phyloP scores from a whole-genome alignment of 2,329 filamentous ascomycete species.

The Fusarium beomiforme region DNA sequence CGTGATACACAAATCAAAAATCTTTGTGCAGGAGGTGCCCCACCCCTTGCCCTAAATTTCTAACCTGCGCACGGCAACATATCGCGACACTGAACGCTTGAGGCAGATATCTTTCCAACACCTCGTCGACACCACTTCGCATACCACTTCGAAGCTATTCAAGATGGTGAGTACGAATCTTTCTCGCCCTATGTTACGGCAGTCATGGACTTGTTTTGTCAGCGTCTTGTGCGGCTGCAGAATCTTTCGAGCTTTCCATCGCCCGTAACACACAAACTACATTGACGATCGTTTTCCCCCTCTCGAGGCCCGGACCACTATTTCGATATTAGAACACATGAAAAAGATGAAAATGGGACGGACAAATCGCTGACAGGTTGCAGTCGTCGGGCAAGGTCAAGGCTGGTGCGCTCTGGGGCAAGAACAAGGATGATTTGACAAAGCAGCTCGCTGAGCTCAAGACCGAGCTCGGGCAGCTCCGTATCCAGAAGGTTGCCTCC shows the following conservation, averaged over 20 bases:
- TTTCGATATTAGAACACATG: slow-evolving; percentile 27
- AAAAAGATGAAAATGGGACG: slow-evolving; percentile 18
- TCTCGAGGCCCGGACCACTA: slow-evolving; percentile 20
- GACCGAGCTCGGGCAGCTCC: slow-evolving; percentile 94
- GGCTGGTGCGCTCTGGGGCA: slow-evolving; percentile 95
- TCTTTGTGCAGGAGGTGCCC: slow-evolving; percentile 30
- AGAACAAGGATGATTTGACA: slow-evolving; percentile 98
- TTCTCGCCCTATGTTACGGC: slow-evolving; percentile 23
- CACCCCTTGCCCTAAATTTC: slow-evolving; percentile 46
- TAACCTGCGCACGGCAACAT: slow-evolving; percentile 51
- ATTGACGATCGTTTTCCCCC: slow-evolving; percentile 33
- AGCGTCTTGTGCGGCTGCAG: slow-evolving; percentile 19
- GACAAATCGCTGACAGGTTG: slow-evolving; percentile 46
- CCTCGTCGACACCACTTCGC: slow-evolving; percentile 54
- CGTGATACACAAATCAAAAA: slow-evolving; percentile 48
- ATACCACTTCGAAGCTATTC: slow-evolving; percentile 55
- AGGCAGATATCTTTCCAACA: slow-evolving; percentile 49
- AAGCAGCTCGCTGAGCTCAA: slow-evolving; percentile 96
- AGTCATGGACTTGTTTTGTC: slow-evolving; percentile 30
- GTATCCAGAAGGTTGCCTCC: slow-evolving; percentile 98
- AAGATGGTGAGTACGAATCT: slow-evolving; percentile 59
- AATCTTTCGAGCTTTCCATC: slow-evolving; percentile 32
- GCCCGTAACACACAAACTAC: slow-evolving; percentile 21
- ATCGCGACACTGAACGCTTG: slow-evolving; percentile 50
- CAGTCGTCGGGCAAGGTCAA: slow-evolving; percentile 78